phyloP scores from a whole-genome alignment of 441 rosid genomes.

The Gossypium davidsonii region DNA sequence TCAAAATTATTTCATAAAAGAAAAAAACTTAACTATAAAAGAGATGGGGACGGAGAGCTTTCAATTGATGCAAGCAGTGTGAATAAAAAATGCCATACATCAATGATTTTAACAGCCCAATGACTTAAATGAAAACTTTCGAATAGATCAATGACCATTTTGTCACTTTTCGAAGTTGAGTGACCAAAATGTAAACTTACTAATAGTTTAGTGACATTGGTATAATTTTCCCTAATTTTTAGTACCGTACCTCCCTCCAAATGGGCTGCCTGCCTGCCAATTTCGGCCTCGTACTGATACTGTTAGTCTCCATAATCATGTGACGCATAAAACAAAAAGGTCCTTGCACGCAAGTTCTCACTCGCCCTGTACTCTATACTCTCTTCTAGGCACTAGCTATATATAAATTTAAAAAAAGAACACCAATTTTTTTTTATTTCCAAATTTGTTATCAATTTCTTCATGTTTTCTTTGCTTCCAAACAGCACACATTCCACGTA shows the following conservation, averaged over 20 bases:
- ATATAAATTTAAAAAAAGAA: not conserved
- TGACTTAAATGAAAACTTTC: too few relatives aligned
- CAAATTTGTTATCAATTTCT: not conserved
- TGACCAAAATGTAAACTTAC: too few relatives aligned
- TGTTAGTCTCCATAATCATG: not conserved
- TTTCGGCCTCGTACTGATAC: not conserved
- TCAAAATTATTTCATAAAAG: too few relatives aligned
- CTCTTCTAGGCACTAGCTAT: not conserved
- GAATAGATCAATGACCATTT: too few relatives aligned
- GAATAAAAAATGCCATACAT: too few relatives aligned
- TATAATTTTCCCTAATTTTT: too few relatives aligned
- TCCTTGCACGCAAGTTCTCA: not conserved
- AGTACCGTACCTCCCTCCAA: not conserved
- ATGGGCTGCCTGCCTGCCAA: not conserved
- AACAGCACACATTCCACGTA: conserved; percentile 7
- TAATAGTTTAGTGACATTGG: too few relatives aligned
- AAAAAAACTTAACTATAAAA: too few relatives aligned
- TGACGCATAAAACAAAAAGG: not conserved
- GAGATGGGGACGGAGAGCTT: too few relatives aligned
- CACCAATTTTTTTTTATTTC: not conserved
- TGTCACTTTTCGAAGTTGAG: too few relatives aligned
- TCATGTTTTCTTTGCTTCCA: conserved; percentile 17
- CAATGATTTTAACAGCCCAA: too few relatives aligned
- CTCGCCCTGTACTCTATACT: not conserved
- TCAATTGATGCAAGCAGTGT: too few relatives aligned